These are phyloP conservation scores for Globisporangium acanthophoron DNA, from an alignment of 352 stramenopile genomes.

Conservation along the genomic window DNA sequence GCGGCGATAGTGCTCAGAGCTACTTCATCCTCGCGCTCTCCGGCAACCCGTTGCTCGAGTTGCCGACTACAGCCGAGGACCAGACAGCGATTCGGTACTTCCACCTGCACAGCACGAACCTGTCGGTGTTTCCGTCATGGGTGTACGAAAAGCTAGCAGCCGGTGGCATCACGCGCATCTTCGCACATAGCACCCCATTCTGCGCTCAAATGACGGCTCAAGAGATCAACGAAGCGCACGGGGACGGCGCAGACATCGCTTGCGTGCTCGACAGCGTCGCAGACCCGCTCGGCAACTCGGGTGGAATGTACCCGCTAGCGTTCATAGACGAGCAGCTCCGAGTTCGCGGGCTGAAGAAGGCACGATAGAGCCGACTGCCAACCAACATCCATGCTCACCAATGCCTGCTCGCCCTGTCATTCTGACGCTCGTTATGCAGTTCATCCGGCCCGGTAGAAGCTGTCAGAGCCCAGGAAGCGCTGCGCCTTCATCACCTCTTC, in stretches of 20 bases:
- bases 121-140: constrained; percentile 24
- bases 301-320: constrained; percentile 16
- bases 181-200: constrained; percentile 24
- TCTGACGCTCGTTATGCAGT: neutral
- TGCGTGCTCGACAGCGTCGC: constrained; percentile 3
- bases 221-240: neutral
- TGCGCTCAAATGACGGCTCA: constrained; percentile 6
- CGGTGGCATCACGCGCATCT: constrained; percentile 17
- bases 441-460: constrained; percentile 3
- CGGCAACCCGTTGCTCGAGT: constrained; percentile 18
- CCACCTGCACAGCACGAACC: constrained; percentile 24
- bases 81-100: constrained; percentile 12
- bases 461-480: constrained; percentile 2
- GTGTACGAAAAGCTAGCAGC: constrained; percentile 16
- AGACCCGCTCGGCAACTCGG: constrained; percentile 6
- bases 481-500: constrained; percentile 81
- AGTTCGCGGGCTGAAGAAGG: neutral
- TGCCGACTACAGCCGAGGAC: constrained; percentile 16
- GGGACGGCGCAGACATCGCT: neutral
- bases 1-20: constrained; percentile 3
- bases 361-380: neutral
- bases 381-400: neutral
- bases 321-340: constrained; percentile 7
- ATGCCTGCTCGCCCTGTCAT: neutral
- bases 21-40: constrained; percentile 25